These are phyloP conservation scores for Leucoagaricus sp. DNA, from an alignment of 1,284 basidiomycete species.

Conservation along the genomic window DNA sequence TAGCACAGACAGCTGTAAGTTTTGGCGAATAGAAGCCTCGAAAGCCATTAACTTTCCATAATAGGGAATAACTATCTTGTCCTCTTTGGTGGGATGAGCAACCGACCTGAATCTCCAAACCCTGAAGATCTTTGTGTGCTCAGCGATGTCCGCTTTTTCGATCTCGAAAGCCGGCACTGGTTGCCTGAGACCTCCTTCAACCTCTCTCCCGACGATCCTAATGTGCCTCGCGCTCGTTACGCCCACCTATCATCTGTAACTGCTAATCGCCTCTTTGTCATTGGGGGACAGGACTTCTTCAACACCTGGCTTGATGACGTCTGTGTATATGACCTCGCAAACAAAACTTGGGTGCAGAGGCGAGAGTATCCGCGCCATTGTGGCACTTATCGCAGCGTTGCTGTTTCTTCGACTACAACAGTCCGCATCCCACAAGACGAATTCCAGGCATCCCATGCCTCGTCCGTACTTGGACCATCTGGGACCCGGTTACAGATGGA, in stretches of 20 bases:
- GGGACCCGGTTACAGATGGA: slow-evolving; percentile 60
- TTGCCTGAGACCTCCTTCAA: slow-evolving; percentile 45
- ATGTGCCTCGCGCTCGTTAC: slow-evolving; percentile 80
- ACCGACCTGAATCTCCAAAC: slow-evolving; percentile 63
- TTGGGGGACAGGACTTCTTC: slow-evolving; percentile 90
- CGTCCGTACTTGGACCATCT: slow-evolving; percentile 50
- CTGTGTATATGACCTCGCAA: slow-evolving; percentile 80
- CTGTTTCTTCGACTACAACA: slow-evolving; percentile 67
- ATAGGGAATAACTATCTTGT: slow-evolving; percentile 86
- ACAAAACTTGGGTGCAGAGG: slow-evolving; percentile 75
- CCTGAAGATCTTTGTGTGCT: slow-evolving; percentile 79
- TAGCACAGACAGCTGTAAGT: slow-evolving; percentile 84
- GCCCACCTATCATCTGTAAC: slow-evolving; percentile 89
- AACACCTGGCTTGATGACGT: slow-evolving; percentile 93
- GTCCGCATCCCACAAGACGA: slow-evolving; percentile 74
- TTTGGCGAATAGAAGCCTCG: background rate
- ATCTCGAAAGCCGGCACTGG: slow-evolving; percentile 74
- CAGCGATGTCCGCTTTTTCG: slow-evolving; percentile 85
- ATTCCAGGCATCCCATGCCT: slow-evolving; percentile 37
- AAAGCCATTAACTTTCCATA: slow-evolving; percentile 4
- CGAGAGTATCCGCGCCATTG: slow-evolving; percentile 86
- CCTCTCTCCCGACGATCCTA: slow-evolving; percentile 33
- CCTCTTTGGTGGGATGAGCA: slow-evolving; percentile 92
- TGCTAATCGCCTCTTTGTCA: slow-evolving; percentile 83
- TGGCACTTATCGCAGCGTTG: slow-evolving; percentile 91